Base-by-base conservation (phyloP, 2,329 filamentous ascomycete genomes). In the Leptographium flavum region DNA sequence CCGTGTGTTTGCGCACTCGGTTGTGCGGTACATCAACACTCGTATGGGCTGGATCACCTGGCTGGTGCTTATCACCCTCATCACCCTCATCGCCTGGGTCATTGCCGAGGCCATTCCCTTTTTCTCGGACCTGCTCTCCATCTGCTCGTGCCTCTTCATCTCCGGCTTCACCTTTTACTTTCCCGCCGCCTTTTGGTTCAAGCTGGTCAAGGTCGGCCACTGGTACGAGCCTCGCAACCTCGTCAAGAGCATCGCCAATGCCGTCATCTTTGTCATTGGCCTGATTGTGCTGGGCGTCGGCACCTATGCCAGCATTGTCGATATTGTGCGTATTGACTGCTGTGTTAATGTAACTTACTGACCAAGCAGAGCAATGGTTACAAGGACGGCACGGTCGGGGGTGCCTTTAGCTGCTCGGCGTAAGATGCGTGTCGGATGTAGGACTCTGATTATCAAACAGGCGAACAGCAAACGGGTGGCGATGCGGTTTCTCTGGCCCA, bases 101-200 rank as follows among this genome's bases (percentile, higher is more conserved):
- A 78, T 87, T 51, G 81, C 82, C 14, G 76, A 82, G 55, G 74
- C 79, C 1, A 81, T 87, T 38, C 83, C 83, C 3, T 78, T 80
- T 57, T 88, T 87, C 64, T 74, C 74, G 50, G 69, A 81, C 42
- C 64, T 87, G 38, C 63, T 87, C n/a, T 65, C 67, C 46, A 68
- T 73, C 55, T 65, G 58, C 40, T 71, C 69, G 2, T 62, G 68
- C 2, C 64, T 73, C 27, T 72, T 73, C 56, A 61, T 73, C 53
- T 71, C 68, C 11, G 66, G 64, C n/a, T 68, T 68, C 53, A 58
- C 54, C 17, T 60, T 60, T 36, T 60, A 61, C 51, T 56, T 61
- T 39, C 59, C 59, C 9, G 52, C 58, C 17, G 50, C 55, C 19
- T 58, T 61, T 54, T 61, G 57, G 56, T 60, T 59, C 53, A 54